These are phyloP conservation scores for Metroxylon sagu DNA, from an alignment of 176 grass and related monocot species.

Conservation along the genomic window DNA sequence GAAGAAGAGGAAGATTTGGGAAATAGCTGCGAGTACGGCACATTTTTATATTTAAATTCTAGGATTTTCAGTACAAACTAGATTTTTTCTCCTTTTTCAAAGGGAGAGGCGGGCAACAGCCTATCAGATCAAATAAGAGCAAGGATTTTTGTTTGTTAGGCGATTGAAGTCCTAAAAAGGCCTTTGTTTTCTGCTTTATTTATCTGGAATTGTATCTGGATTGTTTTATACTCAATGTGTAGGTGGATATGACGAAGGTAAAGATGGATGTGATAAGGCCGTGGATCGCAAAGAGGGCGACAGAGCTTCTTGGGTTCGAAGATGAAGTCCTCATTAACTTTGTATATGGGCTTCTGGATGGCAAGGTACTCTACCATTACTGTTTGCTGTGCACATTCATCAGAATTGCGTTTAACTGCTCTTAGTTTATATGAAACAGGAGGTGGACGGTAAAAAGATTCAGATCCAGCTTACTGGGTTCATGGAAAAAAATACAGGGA, in stretches of 20 bases:
- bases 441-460: constrained; percentile 82
- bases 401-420: too few relatives aligned
- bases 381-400: too few relatives aligned
- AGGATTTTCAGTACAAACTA: too few relatives aligned
- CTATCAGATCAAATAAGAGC: too few relatives aligned
- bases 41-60: too few relatives aligned
- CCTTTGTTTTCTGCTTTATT: neutral
- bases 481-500: constrained; percentile 95
- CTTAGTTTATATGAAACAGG: constrained; percentile 28
- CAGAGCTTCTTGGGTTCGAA: constrained; percentile 94
- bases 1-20: too few relatives aligned
- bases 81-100: too few relatives aligned
- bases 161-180: too few relatives aligned
- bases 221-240: neutral
- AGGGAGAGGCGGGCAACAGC: too few relatives aligned
- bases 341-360: constrained; percentile 84
- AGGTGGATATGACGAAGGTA: constrained; percentile 93
- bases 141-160: too few relatives aligned
- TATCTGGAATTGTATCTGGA: neutral
- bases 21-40: too few relatives aligned
- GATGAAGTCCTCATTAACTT: constrained; percentile 98
- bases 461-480: constrained; percentile 95
- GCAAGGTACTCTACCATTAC: constrained; percentile 30
- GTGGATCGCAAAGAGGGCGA: constrained; percentile 81
- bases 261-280: constrained; percentile 96